phyloP scores from a whole-genome alignment of 148 eudicot genomes.

The Vaccinium macrocarpon region DNA sequence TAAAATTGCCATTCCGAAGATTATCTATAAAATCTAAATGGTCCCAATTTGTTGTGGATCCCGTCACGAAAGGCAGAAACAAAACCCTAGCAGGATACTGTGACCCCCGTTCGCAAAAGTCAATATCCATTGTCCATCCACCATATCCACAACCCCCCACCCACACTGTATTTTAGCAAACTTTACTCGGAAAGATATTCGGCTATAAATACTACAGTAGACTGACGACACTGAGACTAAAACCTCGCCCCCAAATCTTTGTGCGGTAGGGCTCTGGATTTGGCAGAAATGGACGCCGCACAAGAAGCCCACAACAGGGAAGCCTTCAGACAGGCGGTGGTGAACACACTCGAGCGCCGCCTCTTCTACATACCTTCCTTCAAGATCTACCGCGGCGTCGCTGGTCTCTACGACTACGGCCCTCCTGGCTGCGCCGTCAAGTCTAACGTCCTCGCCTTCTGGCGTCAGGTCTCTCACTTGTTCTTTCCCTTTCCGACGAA shows the following conservation, averaged over 20 bases:
- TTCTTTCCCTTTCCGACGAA: background rate
- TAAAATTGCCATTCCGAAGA: too few species aligned
- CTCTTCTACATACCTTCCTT: conserved; percentile 78
- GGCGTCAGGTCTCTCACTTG: conserved; percentile 72
- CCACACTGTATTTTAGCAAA: background rate
- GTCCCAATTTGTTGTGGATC: background rate
- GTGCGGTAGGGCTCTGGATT: background rate
- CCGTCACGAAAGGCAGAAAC: background rate
- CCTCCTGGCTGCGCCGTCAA: conserved; percentile 97
- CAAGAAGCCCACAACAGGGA: conserved; percentile 46
- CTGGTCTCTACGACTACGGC: conserved; percentile 87
- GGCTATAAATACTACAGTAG: background rate
- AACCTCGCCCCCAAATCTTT: background rate
- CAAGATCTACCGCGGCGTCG: conserved; percentile 93
- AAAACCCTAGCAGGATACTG: background rate
- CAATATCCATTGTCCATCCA: background rate
- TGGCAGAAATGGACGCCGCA: conserved; percentile 27
- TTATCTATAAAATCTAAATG: too few species aligned
- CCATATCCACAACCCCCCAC: background rate
- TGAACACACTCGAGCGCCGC: conserved; percentile 81
- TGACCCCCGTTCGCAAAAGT: background rate
- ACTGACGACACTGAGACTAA: background rate
- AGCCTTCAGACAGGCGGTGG: conserved; percentile 57
- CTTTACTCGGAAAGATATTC: background rate
- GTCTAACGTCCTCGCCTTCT: conserved; percentile 85